A percentile compares a stretch with the other conserved stretches of the same genome.
phyloP scores from a whole-genome alignment of 495 filamentous ascomycete species.

The Hypoxylon fuscum region DNA sequence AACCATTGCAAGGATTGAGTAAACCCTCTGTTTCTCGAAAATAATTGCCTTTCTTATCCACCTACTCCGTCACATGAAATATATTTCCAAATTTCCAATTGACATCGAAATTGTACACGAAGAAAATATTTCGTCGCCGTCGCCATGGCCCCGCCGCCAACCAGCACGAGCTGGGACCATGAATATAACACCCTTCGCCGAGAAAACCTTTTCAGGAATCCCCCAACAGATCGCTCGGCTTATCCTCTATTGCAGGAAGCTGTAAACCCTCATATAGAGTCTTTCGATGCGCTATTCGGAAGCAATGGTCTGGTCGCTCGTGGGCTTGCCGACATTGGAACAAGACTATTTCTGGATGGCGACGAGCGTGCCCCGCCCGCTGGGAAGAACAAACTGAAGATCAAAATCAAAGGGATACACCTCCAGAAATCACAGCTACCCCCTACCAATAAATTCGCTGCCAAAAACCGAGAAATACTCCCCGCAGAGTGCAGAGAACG shows the following conservation, averaged over 20 bases:
- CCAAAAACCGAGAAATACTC: slow-evolving; percentile 80
- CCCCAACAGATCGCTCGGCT: slow-evolving; percentile 84
- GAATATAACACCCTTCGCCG: slow-evolving; percentile 82
- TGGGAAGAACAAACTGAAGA: slow-evolving; percentile 73
- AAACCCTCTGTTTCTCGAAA: no score
- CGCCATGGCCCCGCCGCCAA: slow-evolving; percentile 65
- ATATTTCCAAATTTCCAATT: no score
- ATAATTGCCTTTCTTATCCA: no score
- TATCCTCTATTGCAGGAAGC: slow-evolving; percentile 87
- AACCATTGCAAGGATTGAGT: no score
- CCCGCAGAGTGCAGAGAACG: slow-evolving; percentile 95
- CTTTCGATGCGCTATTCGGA: slow-evolving; percentile 93
- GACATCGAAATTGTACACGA: no score
- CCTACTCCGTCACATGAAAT: no score
- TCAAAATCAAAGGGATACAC: slow-evolving; percentile 79
- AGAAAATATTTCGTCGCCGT: slow-evolving; percentile 33
- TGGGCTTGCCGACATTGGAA: slow-evolving; percentile 87
- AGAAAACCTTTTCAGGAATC: slow-evolving; percentile 86
- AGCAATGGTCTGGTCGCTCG: slow-evolving; percentile 72
- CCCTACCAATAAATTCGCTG: slow-evolving; percentile 78
- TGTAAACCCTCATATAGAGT: slow-evolving; percentile 88
- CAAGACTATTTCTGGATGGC: slow-evolving; percentile 85
- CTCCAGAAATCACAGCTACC: slow-evolving; percentile 80
- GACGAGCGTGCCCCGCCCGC: slow-evolving; percentile 62
- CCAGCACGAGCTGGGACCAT: slow-evolving; percentile 77